Base-by-base conservation (phyloP, 75 land plant genomes). In the Cryptomeria japonica region DNA sequence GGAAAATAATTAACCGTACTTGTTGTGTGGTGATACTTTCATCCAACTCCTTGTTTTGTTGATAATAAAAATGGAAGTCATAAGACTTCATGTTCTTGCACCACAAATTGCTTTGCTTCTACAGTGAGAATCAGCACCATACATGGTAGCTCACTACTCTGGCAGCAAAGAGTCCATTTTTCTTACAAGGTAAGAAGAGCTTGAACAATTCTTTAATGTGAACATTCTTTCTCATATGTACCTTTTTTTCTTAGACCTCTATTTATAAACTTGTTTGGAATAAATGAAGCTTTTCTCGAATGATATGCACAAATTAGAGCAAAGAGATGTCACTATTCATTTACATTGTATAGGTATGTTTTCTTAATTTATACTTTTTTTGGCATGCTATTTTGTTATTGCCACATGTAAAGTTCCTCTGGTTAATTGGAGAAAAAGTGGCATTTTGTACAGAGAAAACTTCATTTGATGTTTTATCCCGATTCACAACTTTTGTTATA, bases 131-230 rank as follows among this genome's bases (percentile, higher is more conserved):
- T 32, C 64, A 90, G 87, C 83, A 89, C 89, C 16, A 87, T 92
- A 46, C 90, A 92, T 73, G 88, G 91, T 51, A 92, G 92, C 88
- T 92, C 93, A 36, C 90, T 92, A 18, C 87, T 92, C 56, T 92
- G 80, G 93, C 93, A 86, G 93, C 92, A 32, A 92, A 92, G 75
- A 92, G 93, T 70, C 93, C 90, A 19, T 92, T 89, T 80, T 92
- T 92, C n/a, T 80, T 89, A 85, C 88, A 92, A 92, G 80, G 93
- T 92, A 64, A 64, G 87, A 84, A 37, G n/a, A 64, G 51, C 38
- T 31, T 8, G 34, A 0, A 31, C 4, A 32, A 12, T 34, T 16
- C 38, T 75, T 34, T 3, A 75, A 34, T 70, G 10, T 31, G 32
- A 70, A 31, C 6, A 8, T n/a, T 75, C 16, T 31, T 34, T 72